Percentiles rank a stretch among this genome's conserved stretches.
Conservation (phyloP, 202 grass and related monocot species). For the Saccharum hybrid region DNA sequence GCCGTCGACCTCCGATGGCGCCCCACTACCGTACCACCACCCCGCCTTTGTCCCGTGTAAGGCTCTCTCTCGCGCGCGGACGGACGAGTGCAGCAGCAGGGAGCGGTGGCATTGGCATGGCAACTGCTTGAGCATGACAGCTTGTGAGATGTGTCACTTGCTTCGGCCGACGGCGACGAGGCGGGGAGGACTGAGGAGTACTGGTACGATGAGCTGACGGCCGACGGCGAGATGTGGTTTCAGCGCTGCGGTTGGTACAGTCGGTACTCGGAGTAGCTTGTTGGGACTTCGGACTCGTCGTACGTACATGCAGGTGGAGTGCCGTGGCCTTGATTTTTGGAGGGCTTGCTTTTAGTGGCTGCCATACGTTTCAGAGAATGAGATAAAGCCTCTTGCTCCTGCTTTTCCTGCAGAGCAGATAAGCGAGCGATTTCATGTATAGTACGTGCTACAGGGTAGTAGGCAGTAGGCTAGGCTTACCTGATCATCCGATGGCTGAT, state of each 20-base stretch:
- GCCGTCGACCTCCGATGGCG: constrained; percentile 44
- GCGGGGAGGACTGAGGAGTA: background rate
- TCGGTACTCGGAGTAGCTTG: no score
- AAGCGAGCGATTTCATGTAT: constrained; percentile 31
- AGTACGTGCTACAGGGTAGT: constrained; percentile 22
- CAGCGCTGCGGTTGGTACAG: no score
- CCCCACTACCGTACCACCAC: constrained; percentile 13
- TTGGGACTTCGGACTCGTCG: no score
- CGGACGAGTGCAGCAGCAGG: background rate
- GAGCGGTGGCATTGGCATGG: background rate
- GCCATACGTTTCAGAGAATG: background rate
- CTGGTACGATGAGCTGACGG: constrained; percentile 15
- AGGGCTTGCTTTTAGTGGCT: constrained; percentile 17
- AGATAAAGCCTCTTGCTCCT: background rate
- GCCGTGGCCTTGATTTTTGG: constrained; percentile 9
- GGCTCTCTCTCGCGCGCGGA: background rate
- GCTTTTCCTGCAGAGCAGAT: background rate
- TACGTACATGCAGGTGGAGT: background rate
- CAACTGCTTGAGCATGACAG: background rate
- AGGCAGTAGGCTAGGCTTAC: constrained; percentile 6
- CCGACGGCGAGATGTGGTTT: no score
- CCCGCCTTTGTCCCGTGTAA: background rate
- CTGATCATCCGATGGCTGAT: constrained; percentile 19
- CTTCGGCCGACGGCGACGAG: constrained; percentile 11
- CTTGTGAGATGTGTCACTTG: constrained; percentile 24